Conservation (phyloP, 805 yeast genomes). For the Schwanniomyces sp. region DNA sequence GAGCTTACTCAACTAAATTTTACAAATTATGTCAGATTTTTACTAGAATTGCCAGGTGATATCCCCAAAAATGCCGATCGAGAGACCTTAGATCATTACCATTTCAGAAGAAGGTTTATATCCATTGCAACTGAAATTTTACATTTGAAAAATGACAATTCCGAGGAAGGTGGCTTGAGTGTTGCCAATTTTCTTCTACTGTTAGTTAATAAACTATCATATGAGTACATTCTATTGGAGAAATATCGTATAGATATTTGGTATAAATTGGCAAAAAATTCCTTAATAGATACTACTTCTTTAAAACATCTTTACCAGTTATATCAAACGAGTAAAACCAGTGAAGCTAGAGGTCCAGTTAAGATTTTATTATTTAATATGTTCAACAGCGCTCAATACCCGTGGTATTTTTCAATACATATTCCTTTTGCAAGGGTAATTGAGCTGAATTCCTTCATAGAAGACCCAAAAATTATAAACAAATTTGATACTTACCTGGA, state of each 20-base stretch:
- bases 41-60: constrained; percentile 29
- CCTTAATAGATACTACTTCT: constrained; percentile 26
- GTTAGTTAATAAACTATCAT: constrained; percentile 31
- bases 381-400: constrained; percentile 30
- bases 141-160: constrained; percentile 25
- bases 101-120: constrained; percentile 24
- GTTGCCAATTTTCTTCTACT: constrained; percentile 23
- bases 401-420: constrained; percentile 38
- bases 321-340: constrained; percentile 13
- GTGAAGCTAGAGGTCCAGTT: constrained; percentile 14
- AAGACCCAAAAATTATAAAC: constrained; percentile 16
- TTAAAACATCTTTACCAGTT: constrained; percentile 20
- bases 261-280: constrained; percentile 31
- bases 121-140: constrained; percentile 26
- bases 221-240: constrained; percentile 40
- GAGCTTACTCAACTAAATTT: constrained; percentile 40
- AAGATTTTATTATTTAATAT: constrained; percentile 36
- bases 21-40: constrained; percentile 34
- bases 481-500: constrained; percentile 15
- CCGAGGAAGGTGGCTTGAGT: constrained; percentile 16
- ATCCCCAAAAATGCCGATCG: constrained; percentile 16
- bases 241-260: constrained; percentile 38
- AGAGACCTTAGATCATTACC: constrained; percentile 24
- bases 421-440: constrained; percentile 36
- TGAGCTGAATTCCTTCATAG: constrained; percentile 32